A percentile compares a stretch with the other conserved stretches of the same genome.
These are phyloP conservation scores for Uronychia setigera DNA, from an alignment of 73 alveolate species.

Conservation along the genomic window DNA sequence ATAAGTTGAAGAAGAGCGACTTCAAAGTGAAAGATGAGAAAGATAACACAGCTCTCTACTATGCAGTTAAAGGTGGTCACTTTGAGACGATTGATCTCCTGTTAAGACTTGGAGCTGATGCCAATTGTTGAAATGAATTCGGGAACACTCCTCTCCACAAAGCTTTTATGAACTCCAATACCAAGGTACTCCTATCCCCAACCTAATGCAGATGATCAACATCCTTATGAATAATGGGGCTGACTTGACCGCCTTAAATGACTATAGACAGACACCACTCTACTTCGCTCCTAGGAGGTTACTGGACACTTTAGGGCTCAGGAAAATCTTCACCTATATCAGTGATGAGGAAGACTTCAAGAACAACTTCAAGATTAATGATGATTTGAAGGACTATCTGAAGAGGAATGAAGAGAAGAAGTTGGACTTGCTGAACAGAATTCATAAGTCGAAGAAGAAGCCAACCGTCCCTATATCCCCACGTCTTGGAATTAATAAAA, in stretches of 20 bases:
- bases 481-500: slow-evolving; percentile 1
- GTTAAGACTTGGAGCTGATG: slow-evolving; percentile 46
- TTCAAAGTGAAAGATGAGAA: slow-evolving; percentile 29
- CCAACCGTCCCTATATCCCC: slow-evolving; percentile 6
- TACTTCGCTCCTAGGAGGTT: slow-evolving; percentile 39
- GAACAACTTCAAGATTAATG: slow-evolving; percentile 15
- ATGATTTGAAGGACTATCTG: slow-evolving; percentile 12
- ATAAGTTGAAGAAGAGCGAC: slow-evolving; percentile 14
- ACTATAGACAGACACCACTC: slow-evolving; percentile 45
- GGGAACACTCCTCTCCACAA: slow-evolving; percentile 69
- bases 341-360: slow-evolving; percentile 3
- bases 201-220: slow-evolving; percentile 39
- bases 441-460: not conserved
- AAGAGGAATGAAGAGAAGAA: not conserved
- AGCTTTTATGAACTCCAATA: slow-evolving; percentile 43
- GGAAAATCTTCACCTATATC: slow-evolving; percentile 18
- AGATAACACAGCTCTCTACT: slow-evolving; percentile 59
- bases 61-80: slow-evolving; percentile 53
- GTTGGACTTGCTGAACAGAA: not conserved
- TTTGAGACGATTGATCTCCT: slow-evolving; percentile 53
- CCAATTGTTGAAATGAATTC: slow-evolving; percentile 42
- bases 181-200: too few relatives aligned
- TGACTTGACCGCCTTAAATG: slow-evolving; percentile 36
- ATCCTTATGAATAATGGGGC: slow-evolving; percentile 46
- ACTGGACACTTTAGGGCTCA: slow-evolving; percentile 26